Conservation (phyloP, 352 stramenopile genomes). For the Phytopythium litorale region DNA sequence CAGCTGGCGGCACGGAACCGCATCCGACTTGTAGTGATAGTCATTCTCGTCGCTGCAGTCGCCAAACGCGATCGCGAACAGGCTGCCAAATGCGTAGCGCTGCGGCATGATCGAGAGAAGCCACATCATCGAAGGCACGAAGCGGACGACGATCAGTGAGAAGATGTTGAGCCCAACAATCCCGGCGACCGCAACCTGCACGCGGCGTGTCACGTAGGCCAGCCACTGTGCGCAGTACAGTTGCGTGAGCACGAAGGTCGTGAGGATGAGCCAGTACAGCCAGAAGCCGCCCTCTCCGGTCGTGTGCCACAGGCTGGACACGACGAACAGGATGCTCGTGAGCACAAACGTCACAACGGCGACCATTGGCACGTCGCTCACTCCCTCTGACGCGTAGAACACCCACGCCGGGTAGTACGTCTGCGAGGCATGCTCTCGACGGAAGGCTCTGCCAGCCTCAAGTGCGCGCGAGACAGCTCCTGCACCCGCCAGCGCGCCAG, state of each 20-base stretch:
- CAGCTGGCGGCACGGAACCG: slow-evolving; percentile 15
- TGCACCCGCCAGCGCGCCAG: slow-evolving; percentile 12
- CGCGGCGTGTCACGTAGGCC: slow-evolving; percentile 10
- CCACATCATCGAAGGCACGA: slow-evolving; percentile 4
- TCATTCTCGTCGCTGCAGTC: slow-evolving; percentile 8
- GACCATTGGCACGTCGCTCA: slow-evolving; percentile 8
- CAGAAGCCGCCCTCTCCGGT: slow-evolving; percentile 15
- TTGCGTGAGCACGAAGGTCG: slow-evolving; percentile 16
- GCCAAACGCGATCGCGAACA: slow-evolving; percentile 23
- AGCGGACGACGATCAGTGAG: slow-evolving; percentile 12
- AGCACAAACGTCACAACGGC: slow-evolving; percentile 14
- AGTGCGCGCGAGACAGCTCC: slow-evolving; percentile 8
- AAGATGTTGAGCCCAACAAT: slow-evolving; percentile 15
- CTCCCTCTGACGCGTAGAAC: slow-evolving; percentile 17
- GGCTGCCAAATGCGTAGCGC: slow-evolving; percentile 14
- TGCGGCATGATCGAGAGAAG: slow-evolving; percentile 14
- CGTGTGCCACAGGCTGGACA: slow-evolving; percentile 18
- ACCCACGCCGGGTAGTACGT: slow-evolving; percentile 15
- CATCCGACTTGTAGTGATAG: slow-evolving; percentile 1
- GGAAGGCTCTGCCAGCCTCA: slow-evolving; percentile 15
- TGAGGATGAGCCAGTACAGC: slow-evolving; percentile 19
- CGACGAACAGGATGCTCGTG: slow-evolving; percentile 10
- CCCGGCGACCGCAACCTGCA: slow-evolving; percentile 9
- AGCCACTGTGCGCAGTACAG: slow-evolving; percentile 24
- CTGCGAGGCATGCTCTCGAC: slow-evolving; percentile 18